Evolutionary conservation across 2,329 filamentous ascomycete species (phyloP).

Genomic region (Fusarium sp.): DNA sequence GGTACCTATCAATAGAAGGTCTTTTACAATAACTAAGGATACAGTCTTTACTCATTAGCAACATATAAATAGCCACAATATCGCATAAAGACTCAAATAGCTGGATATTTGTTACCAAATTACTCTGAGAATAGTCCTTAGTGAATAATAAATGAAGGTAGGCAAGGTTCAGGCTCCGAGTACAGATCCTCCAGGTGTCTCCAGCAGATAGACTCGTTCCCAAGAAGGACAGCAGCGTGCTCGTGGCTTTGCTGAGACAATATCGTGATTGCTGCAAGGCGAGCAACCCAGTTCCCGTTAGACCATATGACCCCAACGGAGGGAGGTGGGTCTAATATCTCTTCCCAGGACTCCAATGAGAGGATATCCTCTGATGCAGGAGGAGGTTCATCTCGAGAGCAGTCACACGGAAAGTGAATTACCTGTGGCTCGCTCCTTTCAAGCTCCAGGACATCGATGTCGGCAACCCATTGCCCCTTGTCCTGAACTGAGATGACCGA

Average conservation of each 20-base stretch:
- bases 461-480: constrained; percentile 43
- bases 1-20: no score
- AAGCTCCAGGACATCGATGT: constrained; percentile 37
- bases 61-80: no score
- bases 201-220: constrained; percentile 18
- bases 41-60: no score
- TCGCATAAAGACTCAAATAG: no score
- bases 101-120: no score
- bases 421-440: constrained; percentile 4
- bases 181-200: constrained; percentile 11
- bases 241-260: constrained; percentile 13
- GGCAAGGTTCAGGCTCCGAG: constrained; percentile 16
- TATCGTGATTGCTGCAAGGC: constrained; percentile 11
- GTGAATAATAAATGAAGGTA: constrained; percentile 14
- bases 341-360: constrained; percentile 25
- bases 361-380: constrained; percentile 6
- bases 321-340: constrained; percentile 17
- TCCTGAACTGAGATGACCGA: constrained; percentile 42
- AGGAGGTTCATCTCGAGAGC: constrained; percentile 1
- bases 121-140: neutral
- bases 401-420: constrained; percentile 11
- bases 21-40: no score
- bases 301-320: constrained; percentile 10
- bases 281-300: constrained; percentile 18
- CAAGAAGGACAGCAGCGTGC: constrained; percentile 12